Conservation (phyloP, 2,329 filamentous ascomycete genomes). For the Hypoxylon sp. region DNA sequence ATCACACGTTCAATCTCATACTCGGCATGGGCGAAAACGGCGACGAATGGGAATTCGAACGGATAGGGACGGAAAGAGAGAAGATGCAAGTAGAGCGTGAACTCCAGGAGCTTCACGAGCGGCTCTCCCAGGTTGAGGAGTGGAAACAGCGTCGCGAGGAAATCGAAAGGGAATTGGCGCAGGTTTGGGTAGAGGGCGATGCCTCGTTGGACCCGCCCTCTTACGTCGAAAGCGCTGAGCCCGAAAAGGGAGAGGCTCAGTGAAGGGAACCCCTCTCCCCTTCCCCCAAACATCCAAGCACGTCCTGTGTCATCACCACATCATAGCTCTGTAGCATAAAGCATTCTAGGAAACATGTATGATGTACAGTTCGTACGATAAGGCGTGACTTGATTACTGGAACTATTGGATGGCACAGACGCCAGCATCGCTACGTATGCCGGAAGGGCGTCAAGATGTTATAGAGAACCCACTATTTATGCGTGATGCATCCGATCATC, state of each 20-base stretch:
- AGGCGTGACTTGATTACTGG: no score
- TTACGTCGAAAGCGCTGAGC: conserved; percentile 46
- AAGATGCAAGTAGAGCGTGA: conserved; percentile 94
- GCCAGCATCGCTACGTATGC: not conserved
- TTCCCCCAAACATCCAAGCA: no score
- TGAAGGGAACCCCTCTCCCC: not conserved
- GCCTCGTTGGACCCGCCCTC: conserved; percentile 55
- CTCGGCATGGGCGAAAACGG: conserved; percentile 82
- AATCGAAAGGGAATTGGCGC: conserved; percentile 81
- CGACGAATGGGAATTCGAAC: conserved; percentile 91
- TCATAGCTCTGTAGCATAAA: not conserved
- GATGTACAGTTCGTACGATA: no score
- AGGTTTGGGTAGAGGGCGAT: conserved; percentile 66
- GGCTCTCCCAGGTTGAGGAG: conserved; percentile 79
- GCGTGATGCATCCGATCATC: not conserved
- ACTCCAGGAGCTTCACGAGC: conserved; percentile 81
- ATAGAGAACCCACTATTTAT: not conserved
- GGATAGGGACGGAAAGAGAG: conserved; percentile 91
- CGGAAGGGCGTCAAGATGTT: not conserved
- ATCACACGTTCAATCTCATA: conserved; percentile 90
- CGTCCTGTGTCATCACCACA: not conserved
- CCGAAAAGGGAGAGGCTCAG: conserved; percentile 22
- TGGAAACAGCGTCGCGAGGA: conserved; percentile 81
- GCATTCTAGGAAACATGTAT: not conserved
- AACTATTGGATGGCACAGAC: not conserved